Percentiles rank a stretch among this genome's conserved stretches.
Evolutionary conservation across 768 basidiomycete genomes (phyloP).

Genomic region (Cytidiella melzeri): DNA sequence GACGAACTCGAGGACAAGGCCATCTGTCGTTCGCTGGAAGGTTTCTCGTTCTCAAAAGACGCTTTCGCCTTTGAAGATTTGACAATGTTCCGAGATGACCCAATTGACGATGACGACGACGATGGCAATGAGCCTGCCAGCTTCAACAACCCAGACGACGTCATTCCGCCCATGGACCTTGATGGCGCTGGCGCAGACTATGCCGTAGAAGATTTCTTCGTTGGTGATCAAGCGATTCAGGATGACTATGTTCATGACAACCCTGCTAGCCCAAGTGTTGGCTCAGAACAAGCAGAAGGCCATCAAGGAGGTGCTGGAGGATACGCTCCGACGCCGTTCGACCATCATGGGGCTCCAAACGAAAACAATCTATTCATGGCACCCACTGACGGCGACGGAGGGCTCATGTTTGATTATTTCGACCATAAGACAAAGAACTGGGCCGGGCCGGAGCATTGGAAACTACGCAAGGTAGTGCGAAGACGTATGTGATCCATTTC

Average conservation of each 20-base stretch:
- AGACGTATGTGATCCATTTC: constrained; percentile 48
- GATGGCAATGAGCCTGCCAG: constrained; percentile 31
- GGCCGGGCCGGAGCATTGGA: constrained; percentile 99
- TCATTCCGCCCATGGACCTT: constrained; percentile 30
- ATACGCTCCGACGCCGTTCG: constrained; percentile 64
- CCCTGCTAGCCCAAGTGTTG: constrained; percentile 32
- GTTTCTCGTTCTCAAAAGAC: constrained; percentile 78
- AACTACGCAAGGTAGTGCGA: constrained; percentile 74
- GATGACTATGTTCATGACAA: constrained; percentile 42
- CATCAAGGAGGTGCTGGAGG: constrained; percentile 42
- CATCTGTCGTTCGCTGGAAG: constrained; percentile 75
- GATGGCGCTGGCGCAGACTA: constrained; percentile 31
- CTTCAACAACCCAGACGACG: constrained; percentile 32
- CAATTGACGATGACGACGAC: constrained; percentile 40
- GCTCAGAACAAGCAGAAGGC: constrained; percentile 17
- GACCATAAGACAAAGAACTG: constrained; percentile 90
- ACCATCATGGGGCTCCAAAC: constrained; percentile 72
- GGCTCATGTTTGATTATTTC: constrained; percentile 77
- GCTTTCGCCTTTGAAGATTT: constrained; percentile 56
- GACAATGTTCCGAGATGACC: constrained; percentile 53
- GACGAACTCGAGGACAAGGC: constrained; percentile 56
- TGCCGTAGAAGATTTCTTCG: constrained; percentile 61
- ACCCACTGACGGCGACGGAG: constrained; percentile 62
- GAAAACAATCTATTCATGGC: constrained; percentile 82
- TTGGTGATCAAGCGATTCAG: constrained; percentile 49